Conservation (phyloP, 1,284 basidiomycete species). For the Athelia sp. region DNA sequence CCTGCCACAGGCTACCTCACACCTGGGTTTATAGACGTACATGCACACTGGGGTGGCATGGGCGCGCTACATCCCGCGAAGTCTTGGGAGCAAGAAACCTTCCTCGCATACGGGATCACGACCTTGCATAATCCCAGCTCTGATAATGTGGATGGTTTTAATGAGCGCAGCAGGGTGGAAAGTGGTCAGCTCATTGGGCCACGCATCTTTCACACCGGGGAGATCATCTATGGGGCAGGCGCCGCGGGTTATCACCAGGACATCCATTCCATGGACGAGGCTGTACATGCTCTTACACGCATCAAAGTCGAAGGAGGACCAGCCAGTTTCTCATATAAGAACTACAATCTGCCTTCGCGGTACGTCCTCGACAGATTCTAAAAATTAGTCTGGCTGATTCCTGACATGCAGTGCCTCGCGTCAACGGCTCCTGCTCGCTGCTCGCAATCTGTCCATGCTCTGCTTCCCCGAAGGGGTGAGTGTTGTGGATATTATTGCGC, state of each 20-base stretch:
- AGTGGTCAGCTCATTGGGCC: constrained; percentile 63
- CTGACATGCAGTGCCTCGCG: constrained; percentile 52
- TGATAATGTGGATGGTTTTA: constrained; percentile 52
- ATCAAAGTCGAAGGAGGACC: constrained; percentile 70
- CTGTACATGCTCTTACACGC: constrained; percentile 55
- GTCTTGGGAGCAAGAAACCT: constrained; percentile 71
- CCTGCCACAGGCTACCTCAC: constrained; percentile 46
- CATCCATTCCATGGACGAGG: constrained; percentile 56
- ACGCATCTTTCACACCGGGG: constrained; percentile 65
- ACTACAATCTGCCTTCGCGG: constrained; percentile 67
- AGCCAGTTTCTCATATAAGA: constrained; percentile 69
- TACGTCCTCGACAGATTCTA: constrained; percentile 15
- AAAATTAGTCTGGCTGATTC: not conserved
- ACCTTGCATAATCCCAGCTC: constrained; percentile 72
- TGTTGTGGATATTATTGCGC: not conserved
- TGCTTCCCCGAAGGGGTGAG: constrained; percentile 65
- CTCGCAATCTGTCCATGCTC: constrained; percentile 58
- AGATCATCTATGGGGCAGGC: constrained; percentile 61
- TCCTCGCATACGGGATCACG: constrained; percentile 74
- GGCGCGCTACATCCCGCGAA: constrained; percentile 46
- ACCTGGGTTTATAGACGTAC: constrained; percentile 71
- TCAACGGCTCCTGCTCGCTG: constrained; percentile 58
- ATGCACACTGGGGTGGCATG: constrained; percentile 67
- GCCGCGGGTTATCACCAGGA: constrained; percentile 50
- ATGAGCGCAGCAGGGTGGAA: constrained; percentile 62